Conservation (phyloP, 768 basidiomycete species). For the Tephrocybe sp. region DNA sequence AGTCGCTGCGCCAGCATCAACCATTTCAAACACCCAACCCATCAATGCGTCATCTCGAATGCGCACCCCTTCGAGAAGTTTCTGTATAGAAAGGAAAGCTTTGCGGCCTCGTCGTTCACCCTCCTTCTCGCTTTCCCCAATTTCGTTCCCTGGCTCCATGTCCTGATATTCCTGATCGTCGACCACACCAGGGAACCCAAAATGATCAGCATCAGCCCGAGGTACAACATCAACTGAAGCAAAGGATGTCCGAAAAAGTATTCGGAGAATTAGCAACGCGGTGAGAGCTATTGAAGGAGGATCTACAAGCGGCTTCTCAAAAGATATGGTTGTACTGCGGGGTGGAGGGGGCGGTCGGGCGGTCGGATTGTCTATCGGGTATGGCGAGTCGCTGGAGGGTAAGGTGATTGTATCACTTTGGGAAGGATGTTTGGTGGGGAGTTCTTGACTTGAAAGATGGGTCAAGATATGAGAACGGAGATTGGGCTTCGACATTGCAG, state of each 20-base stretch:
- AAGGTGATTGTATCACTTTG: constrained; percentile 76
- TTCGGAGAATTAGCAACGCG: constrained; percentile 77
- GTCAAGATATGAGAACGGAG: constrained; percentile 73
- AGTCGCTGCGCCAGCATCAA: constrained; percentile 40
- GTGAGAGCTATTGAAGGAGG: constrained; percentile 75
- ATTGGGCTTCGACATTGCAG: constrained; percentile 42
- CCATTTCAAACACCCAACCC: constrained; percentile 61
- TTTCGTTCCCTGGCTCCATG: constrained; percentile 43
- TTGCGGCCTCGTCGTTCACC: constrained; percentile 69
- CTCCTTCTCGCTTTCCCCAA: constrained; percentile 55
- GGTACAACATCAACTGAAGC: constrained; percentile 66
- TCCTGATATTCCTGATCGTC: constrained; percentile 76
- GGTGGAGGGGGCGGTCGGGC: constrained; percentile 68
- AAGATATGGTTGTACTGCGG: constrained; percentile 58
- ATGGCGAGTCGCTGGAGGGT: constrained; percentile 49
- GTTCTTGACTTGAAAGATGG: constrained; percentile 64
- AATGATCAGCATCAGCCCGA: constrained; percentile 77
- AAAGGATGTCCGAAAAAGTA: constrained; percentile 79
- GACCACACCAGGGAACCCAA: constrained; percentile 83
- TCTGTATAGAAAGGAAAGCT: constrained; percentile 63
- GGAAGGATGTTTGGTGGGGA: constrained; percentile 55
- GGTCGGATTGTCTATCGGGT: constrained; percentile 64
- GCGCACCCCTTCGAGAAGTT: constrained; percentile 60
- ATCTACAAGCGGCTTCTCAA: constrained; percentile 55
- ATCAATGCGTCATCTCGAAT: constrained; percentile 62